Percentiles rank a stretch among this genome's conserved stretches.
These are phyloP conservation scores for Acer yangbiense DNA, from an alignment of 345 rosid species.

Conservation along the genomic window DNA sequence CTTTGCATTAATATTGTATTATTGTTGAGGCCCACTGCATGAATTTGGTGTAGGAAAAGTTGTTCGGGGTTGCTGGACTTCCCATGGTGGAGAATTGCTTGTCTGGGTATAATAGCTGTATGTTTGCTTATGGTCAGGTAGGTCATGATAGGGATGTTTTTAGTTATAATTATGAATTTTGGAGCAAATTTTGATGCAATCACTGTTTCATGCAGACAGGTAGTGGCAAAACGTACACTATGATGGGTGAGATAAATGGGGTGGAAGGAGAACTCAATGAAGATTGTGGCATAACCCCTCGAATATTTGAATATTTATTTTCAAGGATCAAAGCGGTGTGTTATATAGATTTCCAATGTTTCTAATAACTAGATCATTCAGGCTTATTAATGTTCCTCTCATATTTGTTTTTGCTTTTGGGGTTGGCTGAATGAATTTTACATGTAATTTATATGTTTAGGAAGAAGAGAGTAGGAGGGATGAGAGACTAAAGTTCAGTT, in stretches of 20 bases:
- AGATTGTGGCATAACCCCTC: constrained; percentile 88
- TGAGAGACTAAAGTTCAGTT: constrained; percentile 73
- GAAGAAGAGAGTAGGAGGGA: constrained; percentile 80
- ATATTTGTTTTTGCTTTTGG: not conserved
- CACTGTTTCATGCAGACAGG: constrained; percentile 70
- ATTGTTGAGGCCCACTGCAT: constrained; percentile 19
- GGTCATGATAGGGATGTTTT: constrained; percentile 10
- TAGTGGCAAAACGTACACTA: constrained; percentile 95
- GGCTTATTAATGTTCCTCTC: not conserved
- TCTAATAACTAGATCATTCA: not conserved
- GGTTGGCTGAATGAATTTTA: not conserved
- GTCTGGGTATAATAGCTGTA: constrained; percentile 92
- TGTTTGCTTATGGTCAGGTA: constrained; percentile 99
- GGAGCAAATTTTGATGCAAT: constrained; percentile 1
- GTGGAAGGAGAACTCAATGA: constrained; percentile 52
- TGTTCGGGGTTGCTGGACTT: constrained; percentile 74
- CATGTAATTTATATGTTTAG: constrained; percentile 37
- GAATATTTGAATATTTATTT: constrained; percentile 79
- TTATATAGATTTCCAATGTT: not conserved
- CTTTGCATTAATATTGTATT: constrained; percentile 10
- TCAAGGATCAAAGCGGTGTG: constrained; percentile 68
- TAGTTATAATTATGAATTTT: not conserved
- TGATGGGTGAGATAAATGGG: constrained; percentile 84
- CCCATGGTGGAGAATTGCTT: constrained; percentile 98
- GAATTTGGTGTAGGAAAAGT: constrained; percentile 56